Evolutionary conservation across 2,329 filamentous ascomycete genomes (phyloP).

Genomic region (Elsinoe australis): DNA sequence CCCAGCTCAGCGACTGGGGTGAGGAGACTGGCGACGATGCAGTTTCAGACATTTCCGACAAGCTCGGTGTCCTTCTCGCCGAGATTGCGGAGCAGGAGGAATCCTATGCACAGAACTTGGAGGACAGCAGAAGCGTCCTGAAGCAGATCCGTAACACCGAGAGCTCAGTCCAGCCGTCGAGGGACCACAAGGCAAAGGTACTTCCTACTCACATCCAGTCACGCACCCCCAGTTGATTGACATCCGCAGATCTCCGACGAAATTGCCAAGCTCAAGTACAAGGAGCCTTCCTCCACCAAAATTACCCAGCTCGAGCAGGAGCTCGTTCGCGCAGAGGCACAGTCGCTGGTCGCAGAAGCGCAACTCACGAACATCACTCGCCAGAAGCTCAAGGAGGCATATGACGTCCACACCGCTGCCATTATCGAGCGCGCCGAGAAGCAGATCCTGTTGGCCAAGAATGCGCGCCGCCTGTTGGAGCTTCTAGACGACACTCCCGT

Average conservation of each 20-base stretch:
- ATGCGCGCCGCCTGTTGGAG: conserved; percentile 75
- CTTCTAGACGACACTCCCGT: conserved; percentile 85
- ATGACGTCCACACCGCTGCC: conserved; percentile 77
- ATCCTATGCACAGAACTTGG: conserved; percentile 72
- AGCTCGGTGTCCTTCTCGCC: conserved; percentile 82
- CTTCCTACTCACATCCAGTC: too few species aligned
- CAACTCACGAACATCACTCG: conserved; percentile 94
- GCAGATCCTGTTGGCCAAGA: conserved; percentile 86
- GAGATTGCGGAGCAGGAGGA: conserved; percentile 96
- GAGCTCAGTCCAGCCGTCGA: conserved; percentile 84
- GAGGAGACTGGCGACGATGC: conserved; percentile 82
- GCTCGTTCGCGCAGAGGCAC: conserved; percentile 88
- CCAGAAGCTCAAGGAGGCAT: conserved; percentile 92
- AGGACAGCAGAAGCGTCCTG: conserved; percentile 72
- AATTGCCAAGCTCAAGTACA: conserved; percentile 83
- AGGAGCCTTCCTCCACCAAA: conserved; percentile 77
- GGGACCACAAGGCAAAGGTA: conserved; percentile 73
- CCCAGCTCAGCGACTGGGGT: conserved; percentile 93
- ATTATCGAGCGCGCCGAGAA: conserved; percentile 96
- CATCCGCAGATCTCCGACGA: conserved; percentile 65
- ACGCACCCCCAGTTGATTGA: neutral
- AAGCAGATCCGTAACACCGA: conserved; percentile 96
- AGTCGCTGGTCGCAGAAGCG: conserved; percentile 91
- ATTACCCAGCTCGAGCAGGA: conserved; percentile 88
- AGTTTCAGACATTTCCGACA: conserved; percentile 86